Evolutionary conservation across 1,284 basidiomycete species (phyloP).

Genomic region (Cryptococcus amylolentus): DNA sequence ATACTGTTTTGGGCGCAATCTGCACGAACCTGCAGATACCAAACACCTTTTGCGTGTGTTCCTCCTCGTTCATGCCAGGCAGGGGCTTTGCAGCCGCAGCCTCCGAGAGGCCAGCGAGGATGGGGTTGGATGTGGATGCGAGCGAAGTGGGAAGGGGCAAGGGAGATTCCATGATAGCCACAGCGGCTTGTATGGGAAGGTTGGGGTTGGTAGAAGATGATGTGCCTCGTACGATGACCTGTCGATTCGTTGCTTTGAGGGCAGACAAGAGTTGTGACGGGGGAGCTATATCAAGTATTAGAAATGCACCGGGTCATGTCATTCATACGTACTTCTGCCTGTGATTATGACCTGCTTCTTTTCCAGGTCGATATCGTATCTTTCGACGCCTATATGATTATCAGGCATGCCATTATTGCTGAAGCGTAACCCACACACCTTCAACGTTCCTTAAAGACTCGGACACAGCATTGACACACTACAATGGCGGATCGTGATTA

Average conservation of each 20-base stretch:
- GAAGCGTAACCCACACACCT: slow-evolving; percentile 15
- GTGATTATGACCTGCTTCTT: slow-evolving; percentile 48
- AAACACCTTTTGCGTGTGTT: slow-evolving; percentile 48
- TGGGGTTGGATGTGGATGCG: slow-evolving; percentile 22
- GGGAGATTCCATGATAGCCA: slow-evolving; percentile 50
- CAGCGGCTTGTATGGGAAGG: slow-evolving; percentile 39
- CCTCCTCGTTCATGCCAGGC: slow-evolving; percentile 42
- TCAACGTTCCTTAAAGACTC: slow-evolving; percentile 33
- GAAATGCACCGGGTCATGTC: neutral
- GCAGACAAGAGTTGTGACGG: slow-evolving; percentile 48
- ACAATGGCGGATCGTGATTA: neutral
- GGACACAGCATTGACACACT: slow-evolving; percentile 48
- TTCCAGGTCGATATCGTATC: slow-evolving; percentile 49
- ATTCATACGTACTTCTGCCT: slow-evolving; percentile 39
- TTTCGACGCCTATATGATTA: slow-evolving; percentile 36
- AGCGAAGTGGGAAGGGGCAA: slow-evolving; percentile 32
- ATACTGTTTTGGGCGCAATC: slow-evolving; percentile 43
- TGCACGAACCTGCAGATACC: slow-evolving; percentile 51
- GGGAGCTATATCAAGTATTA: slow-evolving; percentile 29
- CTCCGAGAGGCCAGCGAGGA: slow-evolving; percentile 15
- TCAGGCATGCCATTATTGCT: neutral
- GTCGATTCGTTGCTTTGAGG: slow-evolving; percentile 48
- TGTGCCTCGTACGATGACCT: slow-evolving; percentile 50
- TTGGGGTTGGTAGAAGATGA: slow-evolving; percentile 30
- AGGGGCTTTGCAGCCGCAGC: slow-evolving; percentile 9